phyloP scores from a whole-genome alignment of 2,329 filamentous ascomycete genomes.

The Colletotrichum acutatum region DNA sequence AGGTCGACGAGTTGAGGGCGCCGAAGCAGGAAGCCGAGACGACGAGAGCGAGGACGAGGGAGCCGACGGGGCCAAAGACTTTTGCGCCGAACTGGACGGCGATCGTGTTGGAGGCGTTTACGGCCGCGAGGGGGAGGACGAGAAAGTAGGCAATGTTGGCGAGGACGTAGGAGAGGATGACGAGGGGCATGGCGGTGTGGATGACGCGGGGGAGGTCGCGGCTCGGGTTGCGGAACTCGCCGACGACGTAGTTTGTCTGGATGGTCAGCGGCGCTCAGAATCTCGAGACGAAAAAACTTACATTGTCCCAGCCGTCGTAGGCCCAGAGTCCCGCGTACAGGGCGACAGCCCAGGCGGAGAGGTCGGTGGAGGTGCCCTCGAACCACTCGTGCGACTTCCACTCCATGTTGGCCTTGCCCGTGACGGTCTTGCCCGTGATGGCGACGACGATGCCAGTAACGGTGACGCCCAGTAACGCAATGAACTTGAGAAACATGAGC shows the following conservation, averaged over 20 bases:
- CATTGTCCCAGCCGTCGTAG: conserved; percentile 99
- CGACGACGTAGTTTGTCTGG: conserved; percentile 96
- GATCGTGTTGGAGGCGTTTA: conserved; percentile 93
- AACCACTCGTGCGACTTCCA: conserved; percentile 95
- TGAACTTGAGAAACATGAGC: conserved; percentile 97
- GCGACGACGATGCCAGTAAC: conserved; percentile 91
- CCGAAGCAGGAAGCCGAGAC: conserved; percentile 95
- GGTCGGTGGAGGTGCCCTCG: conserved; percentile 80
- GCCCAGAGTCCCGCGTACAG: conserved; percentile 97
- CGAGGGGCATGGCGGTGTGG: conserved; percentile 94
- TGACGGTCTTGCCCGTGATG: conserved; percentile 81
- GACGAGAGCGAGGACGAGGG: conserved; percentile 85
- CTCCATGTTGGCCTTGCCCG: conserved; percentile 79
- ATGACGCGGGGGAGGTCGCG: conserved; percentile 94
- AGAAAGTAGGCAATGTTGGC: conserved; percentile 96
- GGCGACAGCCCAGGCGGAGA: conserved; percentile 91
- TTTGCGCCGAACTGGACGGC: conserved; percentile 92
- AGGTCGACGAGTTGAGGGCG: conserved; percentile 92
- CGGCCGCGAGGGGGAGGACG: conserved; percentile 82
- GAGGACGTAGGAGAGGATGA: conserved; percentile 89
- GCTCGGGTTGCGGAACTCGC: conserved; percentile 92
- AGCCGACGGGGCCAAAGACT: conserved; percentile 87
- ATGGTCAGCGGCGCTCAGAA: conserved; percentile 27
- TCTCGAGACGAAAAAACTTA: conserved; percentile 55
- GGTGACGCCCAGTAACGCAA: conserved; percentile 87